Evolutionary conservation across 1,139 yeast genomes (phyloP).

Genomic region (Lodderomyces metapsilosis): DNA sequence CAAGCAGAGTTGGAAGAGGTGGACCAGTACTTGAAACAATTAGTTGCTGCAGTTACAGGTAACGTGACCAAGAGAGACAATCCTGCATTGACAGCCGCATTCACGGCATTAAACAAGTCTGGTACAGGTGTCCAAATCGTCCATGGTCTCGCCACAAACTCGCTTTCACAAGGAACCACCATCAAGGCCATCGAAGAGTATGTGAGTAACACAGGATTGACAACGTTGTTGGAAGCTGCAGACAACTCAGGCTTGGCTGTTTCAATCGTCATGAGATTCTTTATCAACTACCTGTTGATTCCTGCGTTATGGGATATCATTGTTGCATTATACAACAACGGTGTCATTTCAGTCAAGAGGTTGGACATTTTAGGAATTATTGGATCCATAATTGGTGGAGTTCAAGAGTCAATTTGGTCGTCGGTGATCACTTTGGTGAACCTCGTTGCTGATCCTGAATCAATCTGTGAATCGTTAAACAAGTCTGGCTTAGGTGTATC

Average conservation of each 20-base stretch:
- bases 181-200: conserved; percentile 23
- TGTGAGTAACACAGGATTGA: conserved; percentile 22
- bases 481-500: conserved; percentile 32
- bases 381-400: conserved; percentile 14
- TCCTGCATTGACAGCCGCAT: conserved; percentile 25
- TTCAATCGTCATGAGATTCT: conserved; percentile 25
- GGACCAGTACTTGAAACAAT: conserved; percentile 12
- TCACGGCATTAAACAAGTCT: conserved; percentile 25
- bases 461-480: conserved; percentile 24
- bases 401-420: conserved; percentile 11
- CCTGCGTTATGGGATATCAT: conserved; percentile 22
- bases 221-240: conserved; percentile 21
- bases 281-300: conserved; percentile 21
- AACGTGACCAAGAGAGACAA: conserved; percentile 9
- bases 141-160: conserved; percentile 22
- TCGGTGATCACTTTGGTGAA: conserved; percentile 15
- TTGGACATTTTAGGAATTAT: conserved; percentile 10
- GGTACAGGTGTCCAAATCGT: conserved; percentile 26
- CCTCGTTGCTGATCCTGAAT: conserved; percentile 19
- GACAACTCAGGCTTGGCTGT: conserved; percentile 28
- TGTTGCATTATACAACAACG: conserved; percentile 17
- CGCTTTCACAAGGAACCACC: conserved; percentile 22
- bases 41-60: conserved; percentile 7
- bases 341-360: conserved; percentile 15
- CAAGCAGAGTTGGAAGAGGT: conserved; percentile 9